Conservation (phyloP, 352 stramenopile genomes). For the Pythium aquatile region DNA sequence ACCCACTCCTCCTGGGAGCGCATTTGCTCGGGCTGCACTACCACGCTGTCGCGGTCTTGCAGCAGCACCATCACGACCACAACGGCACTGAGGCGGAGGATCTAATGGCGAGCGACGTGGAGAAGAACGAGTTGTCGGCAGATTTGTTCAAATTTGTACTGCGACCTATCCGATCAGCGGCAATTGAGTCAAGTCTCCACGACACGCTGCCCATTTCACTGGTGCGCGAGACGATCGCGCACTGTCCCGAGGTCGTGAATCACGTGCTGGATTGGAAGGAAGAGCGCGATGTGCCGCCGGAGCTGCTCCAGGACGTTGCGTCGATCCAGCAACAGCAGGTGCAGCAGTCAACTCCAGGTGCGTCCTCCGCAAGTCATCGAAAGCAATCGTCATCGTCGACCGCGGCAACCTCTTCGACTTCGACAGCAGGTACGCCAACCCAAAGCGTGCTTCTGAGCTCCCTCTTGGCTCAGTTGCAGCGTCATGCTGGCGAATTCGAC, state of each 20-base stretch:
- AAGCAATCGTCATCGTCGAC: conserved; percentile 3
- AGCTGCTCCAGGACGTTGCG: conserved; percentile 35
- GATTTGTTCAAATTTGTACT: conserved; percentile 83
- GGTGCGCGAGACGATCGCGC: conserved; percentile 71
- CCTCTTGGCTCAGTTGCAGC: conserved; percentile 14
- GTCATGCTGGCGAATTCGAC: conserved; percentile 17
- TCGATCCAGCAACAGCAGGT: conserved; percentile 13
- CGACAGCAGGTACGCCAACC: not conserved
- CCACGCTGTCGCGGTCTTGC: conserved; percentile 30
- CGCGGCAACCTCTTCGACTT: not conserved
- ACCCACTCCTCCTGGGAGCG: conserved; percentile 53
- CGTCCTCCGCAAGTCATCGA: not conserved
- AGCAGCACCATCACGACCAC: conserved; percentile 6
- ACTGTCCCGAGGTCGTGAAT: conserved; percentile 76
- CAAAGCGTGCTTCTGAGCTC: conserved; percentile 10
- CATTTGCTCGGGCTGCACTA: conserved; percentile 66
- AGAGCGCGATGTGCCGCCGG: conserved; percentile 52
- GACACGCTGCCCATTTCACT: conserved; percentile 74
- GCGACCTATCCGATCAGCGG: conserved; percentile 70
- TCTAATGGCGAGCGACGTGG: conserved; percentile 31
- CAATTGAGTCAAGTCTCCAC: conserved; percentile 75
- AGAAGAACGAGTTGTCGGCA: conserved; percentile 34
- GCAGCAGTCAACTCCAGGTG: not conserved
- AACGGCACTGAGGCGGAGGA: conserved; percentile 10
- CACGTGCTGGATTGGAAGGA: conserved; percentile 79